A percentile compares a stretch with the other conserved stretches of the same genome.
phyloP scores from a whole-genome alignment of 208 protist genomes.

The Trichomonas tenax region DNA sequence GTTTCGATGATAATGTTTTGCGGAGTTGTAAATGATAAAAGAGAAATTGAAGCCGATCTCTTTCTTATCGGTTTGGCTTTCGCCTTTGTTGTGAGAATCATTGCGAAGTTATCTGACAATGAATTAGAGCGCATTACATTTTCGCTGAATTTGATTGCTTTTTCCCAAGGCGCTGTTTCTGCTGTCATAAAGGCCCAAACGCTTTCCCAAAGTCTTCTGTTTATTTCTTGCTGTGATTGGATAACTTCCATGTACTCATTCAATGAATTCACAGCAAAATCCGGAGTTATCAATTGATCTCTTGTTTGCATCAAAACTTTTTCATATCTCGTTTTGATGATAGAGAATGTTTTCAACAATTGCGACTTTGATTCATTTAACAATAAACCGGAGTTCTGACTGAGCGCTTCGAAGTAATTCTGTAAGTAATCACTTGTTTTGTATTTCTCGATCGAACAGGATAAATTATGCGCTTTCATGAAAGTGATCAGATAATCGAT shows the following conservation, averaged over 20 bases:
- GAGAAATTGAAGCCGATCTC: no score
- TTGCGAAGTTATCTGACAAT: no score
- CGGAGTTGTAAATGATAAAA: no score
- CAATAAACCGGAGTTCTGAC: background rate
- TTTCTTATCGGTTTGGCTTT: no score
- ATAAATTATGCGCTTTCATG: background rate
- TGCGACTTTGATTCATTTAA: no score
- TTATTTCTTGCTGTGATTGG: background rate
- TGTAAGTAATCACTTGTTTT: background rate
- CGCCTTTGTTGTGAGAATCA: no score
- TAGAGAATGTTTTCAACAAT: no score
- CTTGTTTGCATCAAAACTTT: no score
- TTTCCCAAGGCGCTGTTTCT: background rate
- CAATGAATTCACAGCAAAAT: background rate
- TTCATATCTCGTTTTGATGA: no score
- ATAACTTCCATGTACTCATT: background rate
- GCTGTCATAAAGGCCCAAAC: background rate
- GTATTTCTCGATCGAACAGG: background rate
- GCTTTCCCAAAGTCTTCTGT: background rate
- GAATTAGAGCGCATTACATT: background rate
- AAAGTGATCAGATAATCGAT: background rate
- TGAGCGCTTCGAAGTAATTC: background rate
- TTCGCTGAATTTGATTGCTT: background rate
- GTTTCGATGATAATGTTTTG: no score
- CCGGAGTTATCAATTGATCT: no score